Base-by-base conservation (phyloP, 202 grass and related monocot genomes). In the Hordeum pubiflorum region DNA sequence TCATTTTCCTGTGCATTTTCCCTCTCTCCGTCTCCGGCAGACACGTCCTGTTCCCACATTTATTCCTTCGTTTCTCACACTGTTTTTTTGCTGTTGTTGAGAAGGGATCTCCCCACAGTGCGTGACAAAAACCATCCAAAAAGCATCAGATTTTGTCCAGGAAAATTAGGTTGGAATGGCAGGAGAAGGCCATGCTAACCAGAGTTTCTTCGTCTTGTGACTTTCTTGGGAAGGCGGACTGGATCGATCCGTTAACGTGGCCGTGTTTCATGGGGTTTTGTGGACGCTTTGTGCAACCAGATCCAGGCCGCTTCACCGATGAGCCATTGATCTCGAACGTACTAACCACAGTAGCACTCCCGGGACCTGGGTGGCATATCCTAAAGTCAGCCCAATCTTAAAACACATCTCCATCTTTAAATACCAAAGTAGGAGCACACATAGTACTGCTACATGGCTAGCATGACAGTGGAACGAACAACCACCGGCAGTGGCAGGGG, bases 401-500 rank as follows among this genome's bases (percentile, higher is more conserved):
- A 62, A 13, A n/a, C 41, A 63, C 70, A 36, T 29, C 12, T 22
- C 32, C 55, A 13, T 24, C 0, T 77, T 70, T 89, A 81, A 85
- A 78, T 82, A 39, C 11, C 57, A 26, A 59, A 69, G 48, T 13
- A 13, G 31, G 50, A 79, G 86, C 55, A 81, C 77, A 57, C 0
- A 39, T 39, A 9, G 7, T 38, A 27, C 75, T 75, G 70, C 86
- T 80, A 76, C 86, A 72, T 85, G 71, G 40, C 2, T 26, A 24
- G 15, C 87, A 77, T 81, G 82, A 81, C 87, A 85, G 40, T 55
- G 22, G 56, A 85, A 37, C 54, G 56, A 85, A 46, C 62, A 61
- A 13, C 61, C 23, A 63, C 24, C 61, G n/a, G 8, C 54, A 63
- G 43, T 0, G 11, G 12, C 44, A 43, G 40, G 43, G 12, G 3